Percentiles rank a stretch among this genome's conserved stretches.
phyloP scores from a whole-genome alignment of 495 filamentous ascomycete species.

The Eremomyces bilateralis region DNA sequence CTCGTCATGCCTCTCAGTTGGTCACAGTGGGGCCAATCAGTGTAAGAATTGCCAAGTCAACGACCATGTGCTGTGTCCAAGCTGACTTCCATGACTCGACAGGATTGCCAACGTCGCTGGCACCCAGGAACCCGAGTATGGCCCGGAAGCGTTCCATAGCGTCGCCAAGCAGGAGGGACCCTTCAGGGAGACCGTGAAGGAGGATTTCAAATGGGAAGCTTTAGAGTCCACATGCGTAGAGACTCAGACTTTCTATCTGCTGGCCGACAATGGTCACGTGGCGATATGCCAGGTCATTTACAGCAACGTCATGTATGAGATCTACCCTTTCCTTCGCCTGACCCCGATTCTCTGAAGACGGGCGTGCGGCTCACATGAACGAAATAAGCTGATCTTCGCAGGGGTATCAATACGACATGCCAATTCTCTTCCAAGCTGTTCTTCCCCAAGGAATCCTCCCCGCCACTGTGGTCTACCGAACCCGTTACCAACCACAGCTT shows the following conservation, averaged over 20 bases:
- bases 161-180: conserved; percentile 63
- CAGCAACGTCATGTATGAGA: conserved; percentile 81
- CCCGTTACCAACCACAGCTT: conserved; percentile 56
- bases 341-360: neutral
- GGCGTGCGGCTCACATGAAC: neutral
- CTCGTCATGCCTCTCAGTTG: too few species aligned
- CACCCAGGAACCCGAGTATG: conserved; percentile 92
- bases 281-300: conserved; percentile 84
- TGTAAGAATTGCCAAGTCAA: too few species aligned
- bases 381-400: conserved; percentile 19
- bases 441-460: conserved; percentile 39
- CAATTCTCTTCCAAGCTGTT: conserved; percentile 90
- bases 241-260: conserved; percentile 90
- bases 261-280: conserved; percentile 52
- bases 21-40: too few species aligned
- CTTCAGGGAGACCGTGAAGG: conserved; percentile 55
- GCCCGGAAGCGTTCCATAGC: conserved; percentile 66
- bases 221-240: conserved; percentile 77
- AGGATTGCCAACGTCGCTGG: conserved; percentile 83
- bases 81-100: conserved; percentile 5
- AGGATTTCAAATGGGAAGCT: conserved; percentile 61
- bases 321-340: neutral
- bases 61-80: too few species aligned
- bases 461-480: conserved; percentile 60
- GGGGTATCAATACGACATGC: conserved; percentile 68